These are phyloP conservation scores for Picochlorum sp. DNA, from an alignment of 139 green algal genomes.

Conservation along the genomic window DNA sequence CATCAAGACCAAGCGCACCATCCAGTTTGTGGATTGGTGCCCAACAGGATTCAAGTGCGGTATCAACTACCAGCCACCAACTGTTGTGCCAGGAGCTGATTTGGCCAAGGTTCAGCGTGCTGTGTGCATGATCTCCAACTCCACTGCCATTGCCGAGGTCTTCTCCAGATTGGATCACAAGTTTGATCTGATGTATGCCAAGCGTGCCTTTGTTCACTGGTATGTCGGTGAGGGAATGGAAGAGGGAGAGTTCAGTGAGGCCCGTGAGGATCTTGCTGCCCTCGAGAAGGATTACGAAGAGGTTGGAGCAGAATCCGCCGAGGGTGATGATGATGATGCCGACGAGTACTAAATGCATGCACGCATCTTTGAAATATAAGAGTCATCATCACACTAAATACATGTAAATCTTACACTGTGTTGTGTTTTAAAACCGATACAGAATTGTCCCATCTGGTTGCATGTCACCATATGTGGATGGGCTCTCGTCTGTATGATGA, in stretches of 20 bases:
- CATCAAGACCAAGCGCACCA: constrained; percentile 99
- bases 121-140: constrained; percentile 99
- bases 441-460: constrained; percentile 9
- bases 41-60: constrained; percentile 99
- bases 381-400: neutral
- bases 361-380: constrained; percentile 8
- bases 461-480: neutral
- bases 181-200: constrained; percentile 99
- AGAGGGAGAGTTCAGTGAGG: constrained; percentile 78
- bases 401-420: neutral
- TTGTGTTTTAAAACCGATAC: constrained; percentile 9
- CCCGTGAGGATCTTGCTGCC: constrained; percentile 92
- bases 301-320: constrained; percentile 77
- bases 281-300: constrained; percentile 99
- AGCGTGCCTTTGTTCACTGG: constrained; percentile 99
- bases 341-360: constrained; percentile 19
- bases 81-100: constrained; percentile 92
- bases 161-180: constrained; percentile 98
- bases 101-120: constrained; percentile 98
- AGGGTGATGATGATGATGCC: constrained; percentile 32
- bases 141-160: constrained; percentile 96
- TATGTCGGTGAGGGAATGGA: constrained; percentile 98
- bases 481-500: constrained; percentile 39
- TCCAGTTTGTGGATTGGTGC: constrained; percentile 98
- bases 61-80: constrained; percentile 99